phyloP scores from a whole-genome alignment of 257 asterid genomes.

The Scutellaria galericulata region DNA sequence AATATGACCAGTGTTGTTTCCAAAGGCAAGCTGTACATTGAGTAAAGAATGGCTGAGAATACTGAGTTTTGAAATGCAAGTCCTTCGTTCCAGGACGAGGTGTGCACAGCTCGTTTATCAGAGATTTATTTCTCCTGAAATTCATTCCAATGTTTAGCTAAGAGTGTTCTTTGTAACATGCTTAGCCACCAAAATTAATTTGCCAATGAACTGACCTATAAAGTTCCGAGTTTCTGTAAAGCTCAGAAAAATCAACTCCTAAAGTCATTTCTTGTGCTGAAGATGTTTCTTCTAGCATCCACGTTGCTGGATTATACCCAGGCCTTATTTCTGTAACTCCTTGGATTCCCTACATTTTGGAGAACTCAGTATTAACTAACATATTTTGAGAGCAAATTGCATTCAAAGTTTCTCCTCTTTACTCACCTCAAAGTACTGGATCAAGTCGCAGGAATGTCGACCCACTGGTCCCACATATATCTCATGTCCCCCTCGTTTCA shows the following conservation, averaged over 20 bases:
- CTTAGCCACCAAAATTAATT: not conserved
- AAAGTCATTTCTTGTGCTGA: slow-evolving; percentile 46
- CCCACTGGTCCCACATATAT: slow-evolving; percentile 68
- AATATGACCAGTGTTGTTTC: slow-evolving; percentile 43
- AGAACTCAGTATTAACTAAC: not conserved
- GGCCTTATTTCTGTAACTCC: slow-evolving; percentile 51
- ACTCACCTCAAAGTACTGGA: slow-evolving; percentile 56
- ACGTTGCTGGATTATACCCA: slow-evolving; percentile 63
- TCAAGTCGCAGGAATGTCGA: slow-evolving; percentile 47
- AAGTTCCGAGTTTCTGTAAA: slow-evolving; percentile 53
- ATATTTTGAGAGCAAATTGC: not conserved
- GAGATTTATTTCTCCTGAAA: slow-evolving; percentile 48
- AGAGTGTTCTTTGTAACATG: not conserved
- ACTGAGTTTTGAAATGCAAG: slow-evolving; percentile 49
- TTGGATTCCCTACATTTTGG: slow-evolving; percentile 35
- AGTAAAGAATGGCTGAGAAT: slow-evolving; percentile 48
- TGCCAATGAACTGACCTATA: slow-evolving; percentile 37
- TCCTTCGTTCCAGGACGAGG: slow-evolving; percentile 52
- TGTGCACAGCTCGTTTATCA: slow-evolving; percentile 44
- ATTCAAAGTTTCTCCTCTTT: not conserved
- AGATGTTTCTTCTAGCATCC: slow-evolving; percentile 65
- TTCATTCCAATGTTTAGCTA: not conserved
- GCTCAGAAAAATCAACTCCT: slow-evolving; percentile 52
- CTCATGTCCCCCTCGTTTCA: slow-evolving; percentile 76
- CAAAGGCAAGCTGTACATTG: slow-evolving; percentile 41